Evolutionary conservation across 257 asterid species (phyloP), one percentile per base, ranked within the genome.

Genomic region (Euphrasia confusa): DNA sequence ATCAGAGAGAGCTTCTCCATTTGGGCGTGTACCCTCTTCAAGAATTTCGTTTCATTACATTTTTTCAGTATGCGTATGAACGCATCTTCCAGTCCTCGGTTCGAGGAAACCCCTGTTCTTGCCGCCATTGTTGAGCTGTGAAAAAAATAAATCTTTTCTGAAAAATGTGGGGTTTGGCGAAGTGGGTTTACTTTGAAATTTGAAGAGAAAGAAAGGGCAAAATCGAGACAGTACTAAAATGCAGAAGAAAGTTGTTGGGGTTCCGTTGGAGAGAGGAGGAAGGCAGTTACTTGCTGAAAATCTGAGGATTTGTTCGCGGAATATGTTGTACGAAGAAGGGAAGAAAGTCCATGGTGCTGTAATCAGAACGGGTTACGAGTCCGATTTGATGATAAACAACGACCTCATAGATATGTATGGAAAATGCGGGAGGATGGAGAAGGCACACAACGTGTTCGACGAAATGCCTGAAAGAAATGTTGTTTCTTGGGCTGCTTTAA

Each of bases 11-110:
- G 71, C 56, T 83, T 83, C 71, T 81, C 81, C 71, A 84, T 78
- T 44, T 80, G 96, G 76, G 87, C 82, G 47, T 87, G 96, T n/a
- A 80, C 72, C 73, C 68, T 81, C 81, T 74, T 90, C 82, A 90
- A 52, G 15, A 35, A 50, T 17, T 3, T 7, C 14, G 68, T 53
- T 60, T 15, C 74, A 21, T 37, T 74, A 79, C 96, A 84, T 45
- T 74, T 84, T 37, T 71, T 73, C 72, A 85, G 67, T 65, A 78
- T 63, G 77, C 65, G 75, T 32, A 80, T 57, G 61, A 90, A 76
- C 76, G 55, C 75, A 55, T 84, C 82, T 80, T 90, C 96, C 72
- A 83, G 50, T 54, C 78, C 81, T 74, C 79, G 79, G 40, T 71
- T 63, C 11, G 81, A 64, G 54, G 71, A 61, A 55, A 72, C n/a